These are phyloP conservation scores for Plasmodium billcollinsi DNA, from an alignment of 169 alveolate species.

Conservation along the genomic window DNA sequence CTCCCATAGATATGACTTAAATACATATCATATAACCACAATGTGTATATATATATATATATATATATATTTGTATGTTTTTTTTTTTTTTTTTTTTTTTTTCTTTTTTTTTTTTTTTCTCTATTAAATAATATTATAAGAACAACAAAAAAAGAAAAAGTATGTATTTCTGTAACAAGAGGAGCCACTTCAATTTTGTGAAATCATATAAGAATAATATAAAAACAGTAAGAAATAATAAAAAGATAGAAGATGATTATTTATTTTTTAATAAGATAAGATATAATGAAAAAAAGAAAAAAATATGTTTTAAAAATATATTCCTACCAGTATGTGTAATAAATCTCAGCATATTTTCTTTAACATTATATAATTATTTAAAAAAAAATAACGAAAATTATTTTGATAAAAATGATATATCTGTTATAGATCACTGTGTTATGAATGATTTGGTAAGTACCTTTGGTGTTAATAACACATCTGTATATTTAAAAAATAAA, in stretches of 20 bases:
- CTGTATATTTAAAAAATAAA: constrained; percentile 48
- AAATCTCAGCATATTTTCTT: constrained; percentile 30
- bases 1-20: too few species aligned
- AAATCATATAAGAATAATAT: constrained; percentile 15
- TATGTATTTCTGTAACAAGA: too few species aligned
- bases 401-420: constrained; percentile 29
- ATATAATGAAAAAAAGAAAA: constrained; percentile 21
- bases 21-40: too few species aligned
- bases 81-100: too few species aligned
- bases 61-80: neutral
- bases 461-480: constrained; percentile 41
- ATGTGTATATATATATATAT: neutral
- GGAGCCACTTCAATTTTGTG: too few species aligned
- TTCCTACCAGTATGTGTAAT: constrained; percentile 36
- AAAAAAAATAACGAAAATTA: constrained; percentile 17
- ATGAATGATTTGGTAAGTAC: constrained; percentile 28
- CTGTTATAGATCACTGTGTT: constrained; percentile 34
- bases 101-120: too few species aligned
- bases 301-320: constrained; percentile 49
- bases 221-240: constrained; percentile 7
- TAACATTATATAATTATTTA: constrained; percentile 39
- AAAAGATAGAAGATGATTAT: constrained; percentile 25
- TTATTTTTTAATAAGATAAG: constrained; percentile 21
- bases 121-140: too few species aligned
- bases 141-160: too few species aligned